Conservation (phyloP, 768 basidiomycete genomes). For the Gyrodon lividus region DNA sequence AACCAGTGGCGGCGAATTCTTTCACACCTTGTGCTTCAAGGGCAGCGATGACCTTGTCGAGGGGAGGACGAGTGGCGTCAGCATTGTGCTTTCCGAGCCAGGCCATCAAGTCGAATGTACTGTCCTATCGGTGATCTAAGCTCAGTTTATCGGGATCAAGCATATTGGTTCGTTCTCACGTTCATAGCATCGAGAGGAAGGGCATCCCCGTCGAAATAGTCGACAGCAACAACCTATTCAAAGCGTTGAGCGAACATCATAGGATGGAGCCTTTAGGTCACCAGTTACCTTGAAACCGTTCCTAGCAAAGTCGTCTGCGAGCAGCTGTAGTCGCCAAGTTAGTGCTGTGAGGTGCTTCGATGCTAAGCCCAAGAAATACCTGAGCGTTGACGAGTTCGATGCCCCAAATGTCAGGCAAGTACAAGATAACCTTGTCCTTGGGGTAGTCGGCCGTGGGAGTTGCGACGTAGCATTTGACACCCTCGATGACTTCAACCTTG, state of each 20-base stretch:
- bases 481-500: constrained; percentile 44
- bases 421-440: constrained; percentile 53
- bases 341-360: background rate
- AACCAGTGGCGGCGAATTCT: constrained; percentile 59
- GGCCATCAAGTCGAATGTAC: constrained; percentile 36
- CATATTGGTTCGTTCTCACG: background rate
- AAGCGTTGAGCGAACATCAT: background rate
- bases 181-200: constrained; percentile 23
- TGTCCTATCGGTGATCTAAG: constrained; percentile 9
- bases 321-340: constrained; percentile 19
- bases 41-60: constrained; percentile 56
- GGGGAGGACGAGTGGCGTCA: constrained; percentile 41
- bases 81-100: constrained; percentile 47
- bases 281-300: constrained; percentile 37
- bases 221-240: constrained; percentile 30
- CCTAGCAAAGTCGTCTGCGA: constrained; percentile 36
- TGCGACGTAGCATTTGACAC: constrained; percentile 48
- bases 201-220: constrained; percentile 38
- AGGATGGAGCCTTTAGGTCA: background rate
- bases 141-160: background rate
- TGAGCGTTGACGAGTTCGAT: constrained; percentile 42
- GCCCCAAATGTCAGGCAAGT: constrained; percentile 50
- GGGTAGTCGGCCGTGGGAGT: constrained; percentile 48
- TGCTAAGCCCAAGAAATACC: constrained; percentile 27
- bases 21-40: constrained; percentile 62